phyloP scores from a whole-genome alignment of 2,329 filamentous ascomycete species.

The Aspergillus tanneri region DNA sequence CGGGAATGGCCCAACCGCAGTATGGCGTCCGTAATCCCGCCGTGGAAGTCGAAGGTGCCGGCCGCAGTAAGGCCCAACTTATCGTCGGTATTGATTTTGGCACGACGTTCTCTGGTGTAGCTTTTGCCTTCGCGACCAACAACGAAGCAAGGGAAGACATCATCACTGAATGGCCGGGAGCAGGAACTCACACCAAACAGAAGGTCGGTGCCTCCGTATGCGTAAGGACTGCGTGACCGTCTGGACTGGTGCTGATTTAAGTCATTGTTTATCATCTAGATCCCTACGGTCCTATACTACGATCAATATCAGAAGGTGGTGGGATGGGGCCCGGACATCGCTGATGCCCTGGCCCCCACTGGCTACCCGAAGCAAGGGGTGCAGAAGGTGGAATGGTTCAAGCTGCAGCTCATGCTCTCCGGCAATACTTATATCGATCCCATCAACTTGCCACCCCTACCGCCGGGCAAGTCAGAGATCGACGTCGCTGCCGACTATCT shows the following conservation, averaged over 20 bases:
- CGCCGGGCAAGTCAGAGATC: conserved; percentile 96
- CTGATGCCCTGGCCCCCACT: conserved; percentile 91
- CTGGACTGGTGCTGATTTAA: conserved; percentile 9
- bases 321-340: conserved; percentile 98
- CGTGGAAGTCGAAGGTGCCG: conserved; percentile 79
- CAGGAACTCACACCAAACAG: conserved; percentile 96
- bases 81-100: conserved; percentile 99
- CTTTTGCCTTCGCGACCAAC: conserved; percentile 90
- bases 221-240: too few relatives aligned
- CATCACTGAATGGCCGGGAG: conserved; percentile 97
- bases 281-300: conserved; percentile 98
- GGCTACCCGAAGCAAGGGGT: conserved; percentile 97
- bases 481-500: conserved; percentile 99
- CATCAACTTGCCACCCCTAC: conserved; percentile 95
- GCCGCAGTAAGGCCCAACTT: conserved; percentile 89
- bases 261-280: conserved; percentile 49
- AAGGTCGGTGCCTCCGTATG: too few relatives aligned
- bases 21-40: conserved; percentile 36
- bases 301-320: conserved; percentile 99
- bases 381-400: conserved; percentile 99
- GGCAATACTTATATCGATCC: conserved; percentile 99
- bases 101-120: conserved; percentile 96
- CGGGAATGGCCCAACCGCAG: conserved; percentile 27
- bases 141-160: conserved; percentile 98
- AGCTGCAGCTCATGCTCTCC: conserved; percentile 96